A percentile compares a stretch with the other conserved stretches of the same genome.
Evolutionary conservation across 345 rosid genomes (phyloP).

Genomic region (Gossypium longicalyx): DNA sequence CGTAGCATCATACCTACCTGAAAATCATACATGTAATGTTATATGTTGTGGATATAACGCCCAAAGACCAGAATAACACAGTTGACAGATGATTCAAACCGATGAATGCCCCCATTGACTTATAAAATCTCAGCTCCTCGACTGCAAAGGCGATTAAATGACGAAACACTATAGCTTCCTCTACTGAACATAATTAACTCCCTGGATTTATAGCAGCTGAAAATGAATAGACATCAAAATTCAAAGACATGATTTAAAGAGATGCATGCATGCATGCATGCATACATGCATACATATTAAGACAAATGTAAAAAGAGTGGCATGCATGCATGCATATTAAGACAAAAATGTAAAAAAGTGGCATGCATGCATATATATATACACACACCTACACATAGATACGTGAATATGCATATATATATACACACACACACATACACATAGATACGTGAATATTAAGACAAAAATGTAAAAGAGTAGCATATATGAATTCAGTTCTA

Average conservation of each 20-base stretch:
- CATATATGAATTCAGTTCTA: constrained; percentile 16
- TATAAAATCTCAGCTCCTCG: neutral
- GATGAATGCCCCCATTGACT: neutral
- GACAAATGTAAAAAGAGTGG: no score
- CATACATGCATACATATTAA: no score
- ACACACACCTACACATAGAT: no score
- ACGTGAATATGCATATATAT: neutral
- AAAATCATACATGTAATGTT: neutral
- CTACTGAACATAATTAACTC: neutral
- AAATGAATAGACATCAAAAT: neutral
- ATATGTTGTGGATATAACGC: neutral
- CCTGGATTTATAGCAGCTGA: neutral
- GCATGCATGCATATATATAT: neutral
- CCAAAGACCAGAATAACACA: neutral
- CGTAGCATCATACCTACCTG: no score
- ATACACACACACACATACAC: no score
- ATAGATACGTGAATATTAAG: neutral
- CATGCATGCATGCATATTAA: neutral
- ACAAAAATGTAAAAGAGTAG: constrained; percentile 9
- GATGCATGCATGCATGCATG: neutral
- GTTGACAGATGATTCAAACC: no score
- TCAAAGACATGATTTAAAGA: neutral
- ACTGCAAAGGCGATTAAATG: neutral
- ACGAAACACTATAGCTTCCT: neutral
- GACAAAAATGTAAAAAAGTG: constrained; percentile 10